These are phyloP conservation scores for Aristolochia contorta DNA, from an alignment of 164 flowering plant species.

Conservation along the genomic window DNA sequence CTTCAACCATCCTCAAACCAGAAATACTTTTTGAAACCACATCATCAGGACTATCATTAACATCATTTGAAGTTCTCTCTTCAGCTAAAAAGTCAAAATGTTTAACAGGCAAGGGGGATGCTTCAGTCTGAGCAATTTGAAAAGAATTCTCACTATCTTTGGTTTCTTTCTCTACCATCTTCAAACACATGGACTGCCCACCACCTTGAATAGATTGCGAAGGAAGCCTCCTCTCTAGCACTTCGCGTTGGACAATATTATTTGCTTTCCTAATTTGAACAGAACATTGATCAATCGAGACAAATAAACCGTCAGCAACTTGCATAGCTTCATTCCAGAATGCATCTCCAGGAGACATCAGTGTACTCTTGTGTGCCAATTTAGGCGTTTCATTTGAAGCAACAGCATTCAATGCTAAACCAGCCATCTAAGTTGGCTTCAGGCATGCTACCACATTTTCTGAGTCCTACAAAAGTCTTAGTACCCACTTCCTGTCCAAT, in stretches of 20 bases:
- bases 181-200: constrained; percentile 9
- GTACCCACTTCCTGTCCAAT: constrained; percentile 22
- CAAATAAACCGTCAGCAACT: constrained; percentile 66
- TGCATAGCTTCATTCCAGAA: constrained; percentile 93
- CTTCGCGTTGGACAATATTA: constrained; percentile 11
- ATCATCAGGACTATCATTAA: constrained; percentile 4
- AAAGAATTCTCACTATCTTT: constrained; percentile 8
- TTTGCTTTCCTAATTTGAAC: constrained; percentile 16
- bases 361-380: constrained; percentile 51
- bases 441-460: constrained; percentile 37
- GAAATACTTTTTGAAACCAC: constrained; percentile 12
- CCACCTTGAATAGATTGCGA: constrained; percentile 11
- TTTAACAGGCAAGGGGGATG: constrained; percentile 69
- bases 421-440: constrained; percentile 29
- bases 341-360: constrained; percentile 89
- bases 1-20: constrained; percentile 7
- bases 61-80: constrained; percentile 33
- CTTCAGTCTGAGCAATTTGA: constrained; percentile 24
- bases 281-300: constrained; percentile 19
- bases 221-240: constrained; percentile 7
- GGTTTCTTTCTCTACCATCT: constrained; percentile 13
- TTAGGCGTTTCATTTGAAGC: constrained; percentile 44
- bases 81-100: constrained; percentile 77
- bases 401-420: constrained; percentile 15
- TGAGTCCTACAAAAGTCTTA: constrained; percentile 32